These are phyloP conservation scores for Cadophora sp. DNA, from an alignment of 2,329 filamentous ascomycete genomes.

Conservation along the genomic window DNA sequence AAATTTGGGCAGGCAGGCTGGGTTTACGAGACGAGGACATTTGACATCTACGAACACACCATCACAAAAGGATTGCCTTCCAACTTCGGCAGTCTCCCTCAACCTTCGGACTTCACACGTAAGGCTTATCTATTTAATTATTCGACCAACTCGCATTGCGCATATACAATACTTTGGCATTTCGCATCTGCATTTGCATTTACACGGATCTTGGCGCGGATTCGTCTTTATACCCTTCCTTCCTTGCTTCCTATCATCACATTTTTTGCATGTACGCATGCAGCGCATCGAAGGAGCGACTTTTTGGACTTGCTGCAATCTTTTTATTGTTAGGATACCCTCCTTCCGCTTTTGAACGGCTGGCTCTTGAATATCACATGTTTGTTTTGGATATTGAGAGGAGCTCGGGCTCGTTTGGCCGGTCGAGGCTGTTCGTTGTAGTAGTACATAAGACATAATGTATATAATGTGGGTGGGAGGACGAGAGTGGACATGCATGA, in stretches of 20 bases:
- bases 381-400: not conserved
- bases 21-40: constrained; percentile 2
- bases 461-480: constrained; percentile 14
- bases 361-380: not conserved
- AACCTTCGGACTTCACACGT: not conserved
- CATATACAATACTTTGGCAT: not conserved
- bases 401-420: not conserved
- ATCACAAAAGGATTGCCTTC: not conserved
- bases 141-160: not conserved
- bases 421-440: not conserved
- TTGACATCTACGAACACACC: not conserved
- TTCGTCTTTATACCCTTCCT: constrained; percentile 18
- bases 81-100: not conserved
- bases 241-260: constrained; percentile 1
- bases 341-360: not conserved
- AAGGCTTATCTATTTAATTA: not conserved
- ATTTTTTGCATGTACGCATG: constrained; percentile 15
- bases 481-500: not conserved
- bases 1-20: constrained; percentile 17
- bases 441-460: constrained; percentile 13
- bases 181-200: constrained; percentile 13
- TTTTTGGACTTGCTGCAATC: not conserved
- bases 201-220: constrained; percentile 14
- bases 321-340: constrained; percentile 7
- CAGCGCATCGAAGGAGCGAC: not conserved